Evolutionary conservation across 176 grass and related monocot genomes (phyloP), one percentile per base, ranked within the genome.

Genomic region (Eleusine indica): DNA sequence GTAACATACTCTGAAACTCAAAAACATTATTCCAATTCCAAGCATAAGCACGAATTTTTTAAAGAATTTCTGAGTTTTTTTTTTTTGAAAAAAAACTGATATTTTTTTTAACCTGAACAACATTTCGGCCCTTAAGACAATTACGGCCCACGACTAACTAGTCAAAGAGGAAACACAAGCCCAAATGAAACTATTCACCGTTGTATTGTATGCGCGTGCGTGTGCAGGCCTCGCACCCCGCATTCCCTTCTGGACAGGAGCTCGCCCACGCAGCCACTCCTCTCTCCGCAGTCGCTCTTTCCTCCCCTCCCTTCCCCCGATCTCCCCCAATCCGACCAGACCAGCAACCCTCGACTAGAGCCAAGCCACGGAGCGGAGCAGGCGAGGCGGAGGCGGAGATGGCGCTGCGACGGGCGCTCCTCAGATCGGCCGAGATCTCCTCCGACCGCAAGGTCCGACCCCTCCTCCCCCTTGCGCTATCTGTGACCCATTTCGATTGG

Each of bases 361-460:
- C 29, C 65, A 5, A 48, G 64, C 16, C 29, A 21, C n/a, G 60
- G 60, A 14, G 61, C 61, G 58, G 78, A 66, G 71, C 61, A 60
- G 68, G 68, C 74, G 51, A 15, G 44, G 44, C 44, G 44, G 30
- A 61, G 71, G 74, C 83, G 80, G 89, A 46, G 75, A 90, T 90
- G 89, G 84, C 84, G 89, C 80, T 90, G 84, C 80, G 89, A 66
- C 75, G 89, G 63, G 84, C 89, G 80, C 80, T 90, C 8, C 75
- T 90, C 52, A 90, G 75, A 83, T 90, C 84, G 22, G 42, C 62
- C n/a, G 88, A 79, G 79, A 90, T 86, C 73, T 90, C 88, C 60
- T 58, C 74, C 53, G 80, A 74, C 73, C 84, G 70, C 52, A 90
- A 90, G 89, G 89, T 90, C 44, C 70, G 37, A 53, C 2, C 52